Evolutionary conservation across 1,284 basidiomycete genomes (phyloP).

Genomic region (Ceratorhiza oryzae-sativae): DNA sequence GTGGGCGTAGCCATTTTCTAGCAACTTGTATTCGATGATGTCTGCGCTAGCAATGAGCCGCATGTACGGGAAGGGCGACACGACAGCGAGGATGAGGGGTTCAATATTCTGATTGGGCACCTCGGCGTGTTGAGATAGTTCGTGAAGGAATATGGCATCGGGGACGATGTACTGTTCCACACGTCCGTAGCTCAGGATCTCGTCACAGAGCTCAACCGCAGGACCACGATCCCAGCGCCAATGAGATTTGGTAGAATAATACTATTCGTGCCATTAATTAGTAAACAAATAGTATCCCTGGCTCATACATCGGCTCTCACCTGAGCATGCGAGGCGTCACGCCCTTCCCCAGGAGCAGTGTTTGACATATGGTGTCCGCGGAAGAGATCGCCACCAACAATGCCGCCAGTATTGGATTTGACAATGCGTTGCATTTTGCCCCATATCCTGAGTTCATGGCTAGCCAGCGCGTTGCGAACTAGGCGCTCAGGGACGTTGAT

Average conservation of each 20-base stretch:
- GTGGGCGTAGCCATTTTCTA: no score
- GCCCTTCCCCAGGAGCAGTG: not conserved
- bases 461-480: not conserved
- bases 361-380: not conserved
- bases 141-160: not conserved
- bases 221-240: not conserved
- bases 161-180: conserved; percentile 6
- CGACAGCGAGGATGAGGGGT: conserved; percentile 44
- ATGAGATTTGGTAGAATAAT: conserved; percentile 5
- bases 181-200: not conserved
- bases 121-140: conserved; percentile 41
- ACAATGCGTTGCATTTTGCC: conserved; percentile 5
- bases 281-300: not conserved
- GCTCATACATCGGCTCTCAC: not conserved
- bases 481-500: not conserved
- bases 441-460: not conserved
- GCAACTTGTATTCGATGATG: not conserved
- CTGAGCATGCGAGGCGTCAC: conserved; percentile 13
- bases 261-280: not conserved
- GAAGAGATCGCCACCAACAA: not conserved
- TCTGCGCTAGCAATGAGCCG: not conserved
- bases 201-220: not conserved
- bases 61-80: conserved; percentile 37
- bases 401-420: no score
- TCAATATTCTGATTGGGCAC: conserved; percentile 40